These are phyloP conservation scores for Eimeria nieschulzi DNA, from an alignment of 169 alveolate genomes.

Conservation along the genomic window DNA sequence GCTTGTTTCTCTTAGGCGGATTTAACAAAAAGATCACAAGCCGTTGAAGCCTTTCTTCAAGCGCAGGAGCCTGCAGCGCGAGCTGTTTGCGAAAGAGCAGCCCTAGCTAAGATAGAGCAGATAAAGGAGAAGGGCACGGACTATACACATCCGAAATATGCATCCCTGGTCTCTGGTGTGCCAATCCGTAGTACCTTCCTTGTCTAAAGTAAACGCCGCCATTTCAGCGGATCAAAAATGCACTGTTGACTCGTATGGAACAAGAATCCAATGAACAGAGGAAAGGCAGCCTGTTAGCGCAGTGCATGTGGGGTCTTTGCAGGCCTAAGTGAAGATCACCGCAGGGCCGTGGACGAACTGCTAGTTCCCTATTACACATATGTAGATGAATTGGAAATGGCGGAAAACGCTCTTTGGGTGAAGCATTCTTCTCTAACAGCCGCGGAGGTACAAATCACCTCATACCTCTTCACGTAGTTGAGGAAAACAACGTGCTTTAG, in stretches of 20 bases:
- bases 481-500: no score
- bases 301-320: not conserved
- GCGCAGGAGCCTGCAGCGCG: not conserved
- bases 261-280: no score
- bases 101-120: not conserved
- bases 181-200: not conserved
- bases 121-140: not conserved
- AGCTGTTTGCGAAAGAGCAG: constrained; percentile 2
- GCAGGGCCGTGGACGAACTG: constrained; percentile 9
- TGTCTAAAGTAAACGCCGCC: no score
- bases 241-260: no score
- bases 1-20: not conserved
- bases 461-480: no score
- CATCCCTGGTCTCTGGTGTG: constrained; percentile 19
- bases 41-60: not conserved
- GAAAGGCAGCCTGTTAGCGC: no score
- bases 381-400: not conserved
- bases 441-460: not conserved
- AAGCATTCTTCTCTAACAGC: not conserved
- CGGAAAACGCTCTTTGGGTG: constrained; percentile 14
- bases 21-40: not conserved
- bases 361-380: not conserved
- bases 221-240: no score
- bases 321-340: constrained; percentile 2
- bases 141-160: constrained; percentile 9